Base-by-base conservation (phyloP, 345 rosid genomes). In the Arabis alpina region DNA sequence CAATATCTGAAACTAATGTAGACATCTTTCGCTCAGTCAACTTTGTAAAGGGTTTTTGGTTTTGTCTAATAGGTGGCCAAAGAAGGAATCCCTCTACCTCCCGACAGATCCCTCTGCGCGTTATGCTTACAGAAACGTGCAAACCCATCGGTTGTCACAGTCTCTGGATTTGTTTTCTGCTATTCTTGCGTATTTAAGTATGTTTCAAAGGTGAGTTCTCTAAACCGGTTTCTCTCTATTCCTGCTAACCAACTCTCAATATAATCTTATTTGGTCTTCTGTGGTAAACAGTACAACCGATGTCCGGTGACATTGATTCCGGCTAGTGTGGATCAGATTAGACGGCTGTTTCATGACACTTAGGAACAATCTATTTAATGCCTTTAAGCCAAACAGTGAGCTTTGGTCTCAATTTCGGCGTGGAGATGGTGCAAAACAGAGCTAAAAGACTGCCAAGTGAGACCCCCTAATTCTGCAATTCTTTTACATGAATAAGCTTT, bases 101-200 rank as follows among this genome's bases (percentile, higher is more conserved):
- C 84, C 0, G 86, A 94, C 82, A 84, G 86, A 81, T 79, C 89
- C 34, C 72, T 88, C 65, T 94, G 99, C 63, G 96, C 99, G 10
- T 78, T 91, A 73, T 94, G 99, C 83, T 80, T 92, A 34, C 97
- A 92, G 81, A 91, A 88, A 80, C 97, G 96, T 41, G 97, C 87
- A 64, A 94, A 94, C 73, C 98, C 98, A 32, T 91, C 99, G 14
- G 97, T 83, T 41, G 96, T 94, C 62, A 91, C 93, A 11, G 83
- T 84, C 72, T 94, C 98, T 0, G 99, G 99, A 55, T 94, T 94
- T 77, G 99, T 94, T 63, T 89, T 84, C 88, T 94, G 98, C 73
- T 94, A 94, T 68, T 77, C 98, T 60, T 91, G 99, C 85, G 82
- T 94, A 58, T 92, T 89, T 82, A 94, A 94, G 82, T 94, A 91